These are phyloP conservation scores for Coemansia sp. DNA, from an alignment of 192 early-diverging fungal genomes.

Conservation along the genomic window DNA sequence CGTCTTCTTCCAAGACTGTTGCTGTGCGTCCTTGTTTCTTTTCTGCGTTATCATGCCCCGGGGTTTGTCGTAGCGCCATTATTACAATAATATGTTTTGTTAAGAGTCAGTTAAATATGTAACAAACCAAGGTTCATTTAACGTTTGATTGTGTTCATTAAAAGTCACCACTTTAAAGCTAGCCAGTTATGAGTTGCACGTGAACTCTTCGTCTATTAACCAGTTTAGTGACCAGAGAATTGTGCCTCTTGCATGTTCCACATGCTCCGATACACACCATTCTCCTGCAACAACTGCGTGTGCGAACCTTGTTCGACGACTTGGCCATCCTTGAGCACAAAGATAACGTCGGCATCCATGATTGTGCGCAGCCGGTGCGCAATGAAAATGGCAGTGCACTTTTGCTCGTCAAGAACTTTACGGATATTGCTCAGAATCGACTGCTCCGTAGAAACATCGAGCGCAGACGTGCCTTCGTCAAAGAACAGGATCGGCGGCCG, in stretches of 20 bases:
- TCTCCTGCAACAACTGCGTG: constrained; percentile 64
- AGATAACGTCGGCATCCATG: constrained; percentile 85
- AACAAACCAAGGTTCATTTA: no score
- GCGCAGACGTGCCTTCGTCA: constrained; percentile 66
- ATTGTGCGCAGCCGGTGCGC: constrained; percentile 92
- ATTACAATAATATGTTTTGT: background rate
- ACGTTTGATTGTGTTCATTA: no score
- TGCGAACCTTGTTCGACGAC: constrained; percentile 87
- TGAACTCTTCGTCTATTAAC: background rate
- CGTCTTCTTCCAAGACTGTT: constrained; percentile 27
- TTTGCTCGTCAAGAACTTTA: constrained; percentile 61
- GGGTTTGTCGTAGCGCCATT: background rate
- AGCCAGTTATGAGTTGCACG: background rate
- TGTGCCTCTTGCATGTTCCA: constrained; percentile 64
- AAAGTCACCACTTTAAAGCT: background rate
- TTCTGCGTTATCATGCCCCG: background rate
- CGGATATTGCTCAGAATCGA: constrained; percentile 84
- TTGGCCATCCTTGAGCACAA: constrained; percentile 84
- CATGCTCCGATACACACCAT: constrained; percentile 85
- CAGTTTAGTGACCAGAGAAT: constrained; percentile 3
- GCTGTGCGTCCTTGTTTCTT: background rate
- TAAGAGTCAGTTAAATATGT: no score
- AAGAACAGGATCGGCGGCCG: constrained; percentile 61
- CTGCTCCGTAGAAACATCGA: constrained; percentile 66
- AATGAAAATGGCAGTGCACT: constrained; percentile 88